These are phyloP conservation scores for Penicillium goetzii DNA, from an alignment of 495 filamentous ascomycete genomes.

Conservation along the genomic window DNA sequence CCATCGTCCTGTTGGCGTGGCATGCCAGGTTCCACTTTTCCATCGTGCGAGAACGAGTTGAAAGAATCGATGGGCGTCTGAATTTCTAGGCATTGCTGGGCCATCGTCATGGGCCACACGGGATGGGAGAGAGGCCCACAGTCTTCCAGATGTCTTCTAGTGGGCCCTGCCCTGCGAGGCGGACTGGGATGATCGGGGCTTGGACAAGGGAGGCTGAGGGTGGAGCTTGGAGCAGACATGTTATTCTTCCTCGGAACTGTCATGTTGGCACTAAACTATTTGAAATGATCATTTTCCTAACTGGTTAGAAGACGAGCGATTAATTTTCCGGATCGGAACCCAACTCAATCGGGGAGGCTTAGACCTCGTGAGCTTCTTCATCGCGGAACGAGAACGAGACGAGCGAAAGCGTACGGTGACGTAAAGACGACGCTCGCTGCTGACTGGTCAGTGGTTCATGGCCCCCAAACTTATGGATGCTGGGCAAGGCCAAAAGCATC, in stretches of 20 bases:
- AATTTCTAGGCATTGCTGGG: conserved; percentile 16
- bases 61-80: not conserved
- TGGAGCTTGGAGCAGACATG: not conserved
- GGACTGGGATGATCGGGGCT: not conserved
- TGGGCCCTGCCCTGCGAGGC: not conserved
- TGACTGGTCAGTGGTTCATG: not conserved
- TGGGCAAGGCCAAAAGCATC: not conserved
- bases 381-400: conserved; percentile 4
- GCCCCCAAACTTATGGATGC: not conserved
- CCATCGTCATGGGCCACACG: conserved; percentile 28
- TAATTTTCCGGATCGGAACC: not conserved
- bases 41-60: not conserved
- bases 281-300: not conserved
- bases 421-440: not conserved
- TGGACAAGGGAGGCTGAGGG: not conserved
- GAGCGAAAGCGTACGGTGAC: not conserved
- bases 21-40: conserved; percentile 14
- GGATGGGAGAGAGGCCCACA: conserved; percentile 18
- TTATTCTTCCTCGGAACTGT: not conserved
- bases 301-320: not conserved
- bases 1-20: conserved; percentile 9
- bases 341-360: conserved; percentile 8
- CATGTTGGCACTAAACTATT: not conserved
- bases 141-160: conserved; percentile 33
- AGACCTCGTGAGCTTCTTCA: not conserved